phyloP scores from a whole-genome alignment of 345 rosid species.

The Nasturtium officinale region DNA sequence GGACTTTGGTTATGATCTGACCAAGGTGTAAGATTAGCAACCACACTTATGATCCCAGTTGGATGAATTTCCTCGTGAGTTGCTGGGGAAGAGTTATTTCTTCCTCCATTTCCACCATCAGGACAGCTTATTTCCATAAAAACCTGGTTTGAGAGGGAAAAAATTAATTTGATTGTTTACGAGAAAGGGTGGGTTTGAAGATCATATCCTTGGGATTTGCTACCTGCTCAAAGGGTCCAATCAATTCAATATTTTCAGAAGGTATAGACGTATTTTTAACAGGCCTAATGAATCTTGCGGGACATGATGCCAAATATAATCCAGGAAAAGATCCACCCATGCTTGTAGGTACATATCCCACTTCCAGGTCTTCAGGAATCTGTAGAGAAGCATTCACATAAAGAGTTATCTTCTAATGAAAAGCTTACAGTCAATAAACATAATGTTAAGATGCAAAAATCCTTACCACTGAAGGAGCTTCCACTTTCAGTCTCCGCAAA shows the following conservation, averaged over 20 bases:
- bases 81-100: conserved; percentile 67
- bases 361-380: conserved; percentile 94
- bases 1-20: conserved; percentile 99
- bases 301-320: conserved; percentile 77
- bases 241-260: conserved; percentile 61
- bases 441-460: conserved; percentile 20
- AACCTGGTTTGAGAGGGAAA: conserved; percentile 53
- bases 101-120: conserved; percentile 95
- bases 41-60: conserved; percentile 91
- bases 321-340: conserved; percentile 95
- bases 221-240: conserved; percentile 99
- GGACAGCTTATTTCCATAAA: conserved; percentile 97
- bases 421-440: conserved; percentile 9
- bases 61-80: conserved; percentile 97
- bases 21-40: conserved; percentile 99
- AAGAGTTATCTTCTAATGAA: conserved; percentile 14
- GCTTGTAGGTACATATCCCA: conserved; percentile 92
- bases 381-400: conserved; percentile 44
- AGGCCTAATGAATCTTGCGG: conserved; percentile 88
- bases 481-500: conserved; percentile 83
- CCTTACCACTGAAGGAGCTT: conserved; percentile 72
- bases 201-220: conserved; percentile 9
- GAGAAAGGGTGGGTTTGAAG: conserved; percentile 20
- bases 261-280: conserved; percentile 66
- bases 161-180: conserved; percentile 18